These are phyloP conservation scores for Paratinospora sagittata DNA, from an alignment of 164 flowering plant genomes.

Conservation along the genomic window DNA sequence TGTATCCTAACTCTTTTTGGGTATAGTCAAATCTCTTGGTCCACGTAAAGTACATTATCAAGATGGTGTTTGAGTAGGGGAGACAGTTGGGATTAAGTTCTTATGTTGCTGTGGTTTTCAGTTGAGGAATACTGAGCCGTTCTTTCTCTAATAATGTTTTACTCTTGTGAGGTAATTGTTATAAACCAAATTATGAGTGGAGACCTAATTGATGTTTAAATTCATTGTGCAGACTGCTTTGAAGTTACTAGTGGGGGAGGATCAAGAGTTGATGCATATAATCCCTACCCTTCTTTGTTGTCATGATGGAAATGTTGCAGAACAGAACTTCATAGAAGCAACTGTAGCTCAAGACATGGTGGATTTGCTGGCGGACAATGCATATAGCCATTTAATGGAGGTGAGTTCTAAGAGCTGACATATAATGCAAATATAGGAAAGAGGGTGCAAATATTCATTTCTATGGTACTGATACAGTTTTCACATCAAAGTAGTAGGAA, in stretches of 20 bases:
- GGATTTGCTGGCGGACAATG: constrained; percentile 54
- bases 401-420: constrained; percentile 25
- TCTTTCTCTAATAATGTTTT: neutral
- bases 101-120: neutral
- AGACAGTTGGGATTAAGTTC: no score
- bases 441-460: neutral
- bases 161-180: neutral
- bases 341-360: constrained; percentile 24
- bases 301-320: constrained; percentile 24
- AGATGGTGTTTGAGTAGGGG: no score
- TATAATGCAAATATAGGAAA: neutral
- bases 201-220: constrained; percentile 1
- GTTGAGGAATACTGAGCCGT: neutral
- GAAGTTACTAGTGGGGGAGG: constrained; percentile 64
- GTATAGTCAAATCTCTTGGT: no score
- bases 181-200: neutral
- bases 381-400: constrained; percentile 94
- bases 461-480: neutral
- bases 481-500: no score
- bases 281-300: constrained; percentile 70
- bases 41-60: no score
- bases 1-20: no score
- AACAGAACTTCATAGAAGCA: constrained; percentile 31
- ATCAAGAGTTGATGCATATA: constrained; percentile 48
- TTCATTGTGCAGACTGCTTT: constrained; percentile 53